Base-by-base conservation (phyloP, 2,329 filamentous ascomycete genomes). In the Arthrobotrys pseudoclavata region DNA sequence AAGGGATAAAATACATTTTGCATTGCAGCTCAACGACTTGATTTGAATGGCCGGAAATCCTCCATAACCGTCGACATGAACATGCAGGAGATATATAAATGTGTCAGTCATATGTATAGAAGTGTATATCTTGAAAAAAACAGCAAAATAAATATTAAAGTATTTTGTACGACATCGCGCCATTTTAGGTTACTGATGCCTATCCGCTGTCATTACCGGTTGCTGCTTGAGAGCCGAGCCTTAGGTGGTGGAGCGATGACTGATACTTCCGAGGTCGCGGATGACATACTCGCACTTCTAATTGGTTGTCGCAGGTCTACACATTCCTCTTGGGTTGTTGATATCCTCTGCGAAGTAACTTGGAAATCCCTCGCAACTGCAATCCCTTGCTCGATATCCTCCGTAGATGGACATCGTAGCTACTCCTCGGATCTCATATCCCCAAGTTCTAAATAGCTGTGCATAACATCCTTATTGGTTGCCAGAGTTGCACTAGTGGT, bases 391-490 rank as follows among this genome's bases (percentile, higher is more conserved):
- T 66, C 62, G 1, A 50, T 24, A 42, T 50, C 47, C 0, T 40
- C 42, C 18, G 20, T 15, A 5, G n/a, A 26, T 45, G 45, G 22
- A 6, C 9, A 13, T 34, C 24, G 18, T 52, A 63, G 15, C 9
- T 50, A 42, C 12, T 72, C 69, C 15, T 64, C 40, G 9, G 60
- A 55, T 29, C 55, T 72, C 20, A 45, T 64, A 22, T 72, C 69
- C 40, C 69, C 69, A 5, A 72, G 60, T 29, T 66, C 69, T 1
- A 66, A 13, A 15, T 72, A 72, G 13, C 40, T 66, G n/a, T 72
- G 64, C 24, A 13, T 63, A 15, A 26, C 24, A 13, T 68, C 64
- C n/a, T 47, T 9, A 9, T 50, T 50, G 1, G 48, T 66, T 24
- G 55, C 63, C 2, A 29, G 18, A 6, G 47, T 37, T 4, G 40